phyloP scores from a whole-genome alignment of 768 basidiomycete species.

The Daedaleopsis sinensis region DNA sequence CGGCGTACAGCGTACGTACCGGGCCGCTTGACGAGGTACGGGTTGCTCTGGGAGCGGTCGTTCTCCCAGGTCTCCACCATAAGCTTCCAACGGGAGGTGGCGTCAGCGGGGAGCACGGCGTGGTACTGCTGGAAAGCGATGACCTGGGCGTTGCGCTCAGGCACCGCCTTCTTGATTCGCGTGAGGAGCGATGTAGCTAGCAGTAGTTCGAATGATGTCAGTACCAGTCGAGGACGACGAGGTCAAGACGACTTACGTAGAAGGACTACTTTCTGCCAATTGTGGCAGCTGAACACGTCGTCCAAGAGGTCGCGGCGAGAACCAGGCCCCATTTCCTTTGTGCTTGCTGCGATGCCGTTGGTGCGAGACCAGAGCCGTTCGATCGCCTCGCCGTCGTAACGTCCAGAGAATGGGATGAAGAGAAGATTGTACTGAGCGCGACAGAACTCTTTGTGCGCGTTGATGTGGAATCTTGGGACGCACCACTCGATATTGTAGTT shows the following conservation, averaged over 20 bases:
- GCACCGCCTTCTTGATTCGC: not conserved
- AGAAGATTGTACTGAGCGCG: constrained; percentile 36
- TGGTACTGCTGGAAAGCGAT: not conserved
- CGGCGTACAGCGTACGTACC: not conserved
- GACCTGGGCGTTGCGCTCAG: not conserved
- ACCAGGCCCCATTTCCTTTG: constrained; percentile 40
- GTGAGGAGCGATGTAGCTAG: not conserved
- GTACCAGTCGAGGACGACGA: not conserved
- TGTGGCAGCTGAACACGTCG: constrained; percentile 38
- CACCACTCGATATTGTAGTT: constrained; percentile 18
- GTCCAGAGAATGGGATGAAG: constrained; percentile 30
- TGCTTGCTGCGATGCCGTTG: constrained; percentile 36
- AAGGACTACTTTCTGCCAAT: constrained; percentile 38
- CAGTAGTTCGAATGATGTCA: not conserved
- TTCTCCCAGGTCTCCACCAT: constrained; percentile 28
- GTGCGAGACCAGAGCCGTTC: constrained; percentile 41
- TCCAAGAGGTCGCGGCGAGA: constrained; percentile 38
- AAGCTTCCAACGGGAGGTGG: constrained; percentile 25
- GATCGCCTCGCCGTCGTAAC: constrained; percentile 39
- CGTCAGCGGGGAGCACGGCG: not conserved
- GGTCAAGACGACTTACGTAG: constrained; percentile 28
- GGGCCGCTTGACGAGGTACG: constrained; percentile 8
- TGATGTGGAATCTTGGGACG: constrained; percentile 44
- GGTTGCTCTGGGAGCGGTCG: constrained; percentile 25
- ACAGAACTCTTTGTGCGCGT: constrained; percentile 35